phyloP scores from a whole-genome alignment of 2,329 filamentous ascomycete genomes.

The Thielaviopsis musarum region DNA sequence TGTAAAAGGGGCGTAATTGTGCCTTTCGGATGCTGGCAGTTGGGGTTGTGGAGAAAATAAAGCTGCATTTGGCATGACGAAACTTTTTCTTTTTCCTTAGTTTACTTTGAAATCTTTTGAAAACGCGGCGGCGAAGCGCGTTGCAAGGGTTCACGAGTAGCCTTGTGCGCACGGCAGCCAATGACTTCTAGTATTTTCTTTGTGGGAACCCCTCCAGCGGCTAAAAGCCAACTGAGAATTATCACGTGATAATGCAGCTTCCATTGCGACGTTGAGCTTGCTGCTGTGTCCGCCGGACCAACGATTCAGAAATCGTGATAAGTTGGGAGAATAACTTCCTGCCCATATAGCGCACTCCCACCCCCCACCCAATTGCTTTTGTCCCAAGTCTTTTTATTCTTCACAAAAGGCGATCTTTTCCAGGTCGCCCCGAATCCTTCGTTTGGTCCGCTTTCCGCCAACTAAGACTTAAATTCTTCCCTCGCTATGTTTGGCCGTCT shows the following conservation, averaged over 20 bases:
- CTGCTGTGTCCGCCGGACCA: background rate
- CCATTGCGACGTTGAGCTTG: background rate
- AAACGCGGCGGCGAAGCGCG: too few species aligned
- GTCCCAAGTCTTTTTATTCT: background rate
- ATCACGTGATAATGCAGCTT: background rate
- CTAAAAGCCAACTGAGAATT: background rate
- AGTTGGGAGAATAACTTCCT: background rate
- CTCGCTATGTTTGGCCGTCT: conserved; percentile 44
- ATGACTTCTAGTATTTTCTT: background rate
- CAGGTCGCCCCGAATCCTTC: background rate
- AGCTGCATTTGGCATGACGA: too few species aligned
- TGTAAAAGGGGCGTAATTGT: background rate
- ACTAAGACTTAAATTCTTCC: background rate
- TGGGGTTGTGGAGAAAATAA: background rate
- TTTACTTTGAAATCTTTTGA: too few species aligned
- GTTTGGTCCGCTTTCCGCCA: background rate
- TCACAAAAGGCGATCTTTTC: too few species aligned
- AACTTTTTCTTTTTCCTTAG: too few species aligned
- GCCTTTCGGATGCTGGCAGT: background rate
- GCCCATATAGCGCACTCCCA: background rate
- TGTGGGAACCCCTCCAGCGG: background rate
- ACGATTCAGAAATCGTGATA: background rate
- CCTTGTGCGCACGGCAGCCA: background rate
- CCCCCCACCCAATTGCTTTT: background rate
- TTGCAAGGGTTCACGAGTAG: background rate